Evolutionary conservation across 805 yeast genomes (phyloP).

Genomic region (Lipomyces orientalis): DNA sequence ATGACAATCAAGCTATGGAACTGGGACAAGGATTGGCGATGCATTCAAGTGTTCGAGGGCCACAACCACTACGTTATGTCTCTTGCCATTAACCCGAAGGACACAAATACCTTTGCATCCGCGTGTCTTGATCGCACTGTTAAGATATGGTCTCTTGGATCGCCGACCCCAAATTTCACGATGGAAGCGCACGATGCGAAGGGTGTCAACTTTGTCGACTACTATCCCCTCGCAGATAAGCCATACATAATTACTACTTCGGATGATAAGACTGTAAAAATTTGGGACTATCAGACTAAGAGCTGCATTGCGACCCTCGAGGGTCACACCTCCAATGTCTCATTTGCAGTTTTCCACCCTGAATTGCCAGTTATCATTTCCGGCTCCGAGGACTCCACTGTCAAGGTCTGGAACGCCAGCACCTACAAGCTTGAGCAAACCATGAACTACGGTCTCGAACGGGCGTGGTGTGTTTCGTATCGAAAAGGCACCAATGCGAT

Average conservation of each 20-base stretch:
- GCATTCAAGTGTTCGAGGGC: constrained; percentile 91
- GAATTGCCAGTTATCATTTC: constrained; percentile 92
- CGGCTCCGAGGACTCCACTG: constrained; percentile 95
- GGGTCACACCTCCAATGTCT: constrained; percentile 93
- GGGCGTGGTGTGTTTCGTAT: constrained; percentile 93
- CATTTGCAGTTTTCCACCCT: constrained; percentile 98
- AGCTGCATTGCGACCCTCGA: constrained; percentile 91
- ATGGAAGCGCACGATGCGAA: constrained; percentile 87
- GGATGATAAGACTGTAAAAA: constrained; percentile 80
- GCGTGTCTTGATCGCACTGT: constrained; percentile 96
- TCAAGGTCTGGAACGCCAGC: constrained; percentile 93
- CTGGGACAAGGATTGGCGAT: constrained; percentile 93
- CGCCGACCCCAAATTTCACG: constrained; percentile 87
- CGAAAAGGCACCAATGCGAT: constrained; percentile 76
- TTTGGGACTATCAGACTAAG: constrained; percentile 94
- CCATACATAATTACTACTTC: constrained; percentile 95
- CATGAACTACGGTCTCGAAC: constrained; percentile 86
- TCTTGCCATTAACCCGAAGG: constrained; percentile 94
- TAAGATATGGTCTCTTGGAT: constrained; percentile 94
- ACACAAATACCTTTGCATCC: constrained; percentile 95
- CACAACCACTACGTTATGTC: constrained; percentile 96
- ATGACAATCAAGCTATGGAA: constrained; percentile 92
- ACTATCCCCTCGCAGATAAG: constrained; percentile 96
- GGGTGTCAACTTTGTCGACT: constrained; percentile 95
- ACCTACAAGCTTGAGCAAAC: constrained; percentile 94